These are phyloP conservation scores for Rhododendron mucronatum DNA, from an alignment of 148 eudicot genomes.

Conservation along the genomic window DNA sequence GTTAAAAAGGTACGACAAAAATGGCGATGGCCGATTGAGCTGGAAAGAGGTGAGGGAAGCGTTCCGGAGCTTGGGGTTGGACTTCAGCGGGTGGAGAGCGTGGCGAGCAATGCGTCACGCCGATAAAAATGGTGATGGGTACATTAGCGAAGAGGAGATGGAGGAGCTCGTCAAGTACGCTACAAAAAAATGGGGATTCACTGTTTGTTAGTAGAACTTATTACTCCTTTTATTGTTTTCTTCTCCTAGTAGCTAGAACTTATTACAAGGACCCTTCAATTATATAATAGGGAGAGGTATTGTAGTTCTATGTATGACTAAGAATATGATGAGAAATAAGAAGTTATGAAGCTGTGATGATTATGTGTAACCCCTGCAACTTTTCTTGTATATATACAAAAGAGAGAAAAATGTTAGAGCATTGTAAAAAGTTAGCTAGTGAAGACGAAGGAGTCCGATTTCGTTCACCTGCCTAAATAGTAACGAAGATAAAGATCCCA, in stretches of 20 bases:
- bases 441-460: no score
- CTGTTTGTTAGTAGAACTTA: not conserved
- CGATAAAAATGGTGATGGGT: slow-evolving; percentile 5
- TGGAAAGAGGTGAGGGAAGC: not conserved
- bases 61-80: not conserved
- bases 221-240: not conserved
- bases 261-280: not conserved
- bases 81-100: not conserved
- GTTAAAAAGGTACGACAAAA: not conserved
- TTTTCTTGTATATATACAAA: not conserved
- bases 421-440: no score
- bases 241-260: not conserved
- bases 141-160: slow-evolving; percentile 1
- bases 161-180: not conserved
- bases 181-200: not conserved
- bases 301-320: not conserved
- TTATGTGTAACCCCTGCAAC: not conserved
- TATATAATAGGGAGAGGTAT: not conserved
- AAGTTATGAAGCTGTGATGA: not conserved
- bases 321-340: no score
- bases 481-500: no score
- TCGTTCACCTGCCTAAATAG: no score
- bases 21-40: not conserved
- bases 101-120: not conserved
- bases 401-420: no score